phyloP scores from a whole-genome alignment of 2,329 filamentous ascomycete species.

The Rutstroemia sydowiana region DNA sequence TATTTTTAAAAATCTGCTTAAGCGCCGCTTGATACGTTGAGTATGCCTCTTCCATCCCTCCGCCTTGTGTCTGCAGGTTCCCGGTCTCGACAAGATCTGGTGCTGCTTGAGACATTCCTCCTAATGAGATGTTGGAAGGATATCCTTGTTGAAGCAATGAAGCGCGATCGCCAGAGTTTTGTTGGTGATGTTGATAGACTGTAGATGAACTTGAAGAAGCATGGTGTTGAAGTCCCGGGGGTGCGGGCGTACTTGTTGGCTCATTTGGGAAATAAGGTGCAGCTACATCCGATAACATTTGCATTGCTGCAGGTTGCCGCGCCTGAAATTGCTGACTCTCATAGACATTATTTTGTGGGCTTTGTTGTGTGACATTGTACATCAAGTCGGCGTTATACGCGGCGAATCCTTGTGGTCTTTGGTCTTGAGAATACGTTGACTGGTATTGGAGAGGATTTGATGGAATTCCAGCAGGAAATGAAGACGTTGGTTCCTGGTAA shows the following conservation, averaged over 20 bases:
- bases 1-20: constrained; percentile 54
- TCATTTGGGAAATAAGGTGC: constrained; percentile 71
- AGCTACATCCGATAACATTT: constrained; percentile 66
- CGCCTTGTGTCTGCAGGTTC: constrained; percentile 46
- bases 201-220: constrained; percentile 45
- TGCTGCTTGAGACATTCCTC: constrained; percentile 38
- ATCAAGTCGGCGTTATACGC: constrained; percentile 62
- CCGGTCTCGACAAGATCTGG: constrained; percentile 47
- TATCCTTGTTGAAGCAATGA: constrained; percentile 49
- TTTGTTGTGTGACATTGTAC: constrained; percentile 67
- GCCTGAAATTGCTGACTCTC: constrained; percentile 70
- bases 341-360: constrained; percentile 59
- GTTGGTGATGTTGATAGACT: constrained; percentile 49
- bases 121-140: constrained; percentile 40
- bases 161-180: constrained; percentile 46
- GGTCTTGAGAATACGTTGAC: constrained; percentile 39
- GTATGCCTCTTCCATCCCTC: constrained; percentile 60
- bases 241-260: constrained; percentile 52
- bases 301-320: constrained; percentile 69
- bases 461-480: constrained; percentile 37
- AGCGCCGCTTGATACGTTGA: constrained; percentile 55
- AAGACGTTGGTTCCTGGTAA: constrained; percentile 47
- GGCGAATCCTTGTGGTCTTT: constrained; percentile 46
- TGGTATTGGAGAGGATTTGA: constrained; percentile 33
- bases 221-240: constrained; percentile 46